Evolutionary conservation across 176 grass and related monocot genomes (phyloP).

Genomic region (Bolboschoenus planiculmis): DNA sequence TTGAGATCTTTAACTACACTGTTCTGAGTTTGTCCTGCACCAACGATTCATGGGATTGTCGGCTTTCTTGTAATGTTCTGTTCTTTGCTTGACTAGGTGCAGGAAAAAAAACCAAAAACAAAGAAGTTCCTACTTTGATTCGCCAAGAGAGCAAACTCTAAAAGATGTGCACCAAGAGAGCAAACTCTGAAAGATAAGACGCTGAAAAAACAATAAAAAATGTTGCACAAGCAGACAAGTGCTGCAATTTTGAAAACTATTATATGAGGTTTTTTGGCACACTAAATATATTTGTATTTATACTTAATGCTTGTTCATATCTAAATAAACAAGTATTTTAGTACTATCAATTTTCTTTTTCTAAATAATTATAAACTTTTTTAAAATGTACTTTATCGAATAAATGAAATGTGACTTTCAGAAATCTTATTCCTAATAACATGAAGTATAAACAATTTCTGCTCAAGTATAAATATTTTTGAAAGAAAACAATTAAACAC

Average conservation of each 20-base stretch:
- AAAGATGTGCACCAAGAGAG: neutral
- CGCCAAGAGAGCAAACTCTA: neutral
- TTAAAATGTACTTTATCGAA: too few relatives aligned
- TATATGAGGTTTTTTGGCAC: neutral
- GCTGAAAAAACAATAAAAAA: neutral
- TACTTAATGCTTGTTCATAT: neutral
- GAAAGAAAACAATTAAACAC: too few relatives aligned
- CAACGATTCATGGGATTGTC: neutral
- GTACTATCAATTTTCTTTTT: too few relatives aligned
- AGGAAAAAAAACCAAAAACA: neutral
- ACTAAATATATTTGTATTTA: too few relatives aligned
- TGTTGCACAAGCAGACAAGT: neutral
- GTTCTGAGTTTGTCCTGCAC: neutral
- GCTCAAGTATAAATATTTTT: too few relatives aligned
- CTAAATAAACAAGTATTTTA: neutral
- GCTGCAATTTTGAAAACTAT: neutral
- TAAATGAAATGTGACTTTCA: too few relatives aligned
- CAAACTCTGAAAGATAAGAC: neutral
- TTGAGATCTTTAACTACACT: neutral
- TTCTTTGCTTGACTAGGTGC: neutral
- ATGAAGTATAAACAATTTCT: too few relatives aligned
- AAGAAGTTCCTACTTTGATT: neutral
- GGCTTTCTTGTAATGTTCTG: neutral
- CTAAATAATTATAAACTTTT: too few relatives aligned
- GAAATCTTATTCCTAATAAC: too few relatives aligned